Percentiles rank a stretch among this genome's conserved stretches.
phyloP scores from a whole-genome alignment of 148 eudicot genomes.

The Cornus suecica region DNA sequence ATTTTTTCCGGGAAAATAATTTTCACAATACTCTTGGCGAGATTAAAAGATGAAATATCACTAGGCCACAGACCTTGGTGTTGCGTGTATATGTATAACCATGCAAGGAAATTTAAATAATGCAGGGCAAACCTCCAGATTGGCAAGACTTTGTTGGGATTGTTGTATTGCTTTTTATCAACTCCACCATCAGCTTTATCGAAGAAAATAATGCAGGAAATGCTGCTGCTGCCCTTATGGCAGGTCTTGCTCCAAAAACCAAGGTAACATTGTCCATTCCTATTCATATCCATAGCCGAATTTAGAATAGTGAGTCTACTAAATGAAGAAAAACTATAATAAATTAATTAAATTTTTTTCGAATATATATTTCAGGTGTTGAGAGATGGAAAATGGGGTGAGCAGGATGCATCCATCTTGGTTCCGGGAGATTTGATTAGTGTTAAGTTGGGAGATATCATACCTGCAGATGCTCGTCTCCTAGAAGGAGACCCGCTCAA shows the following conservation, averaged over 20 bases:
- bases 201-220: slow-evolving; percentile 75
- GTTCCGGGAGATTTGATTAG: slow-evolving; percentile 80
- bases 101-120: background rate
- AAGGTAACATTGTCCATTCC: slow-evolving; percentile 27
- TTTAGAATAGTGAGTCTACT: background rate
- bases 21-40: no score
- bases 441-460: slow-evolving; percentile 73
- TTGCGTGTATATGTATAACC: background rate
- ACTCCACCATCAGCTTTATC: slow-evolving; percentile 73
- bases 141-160: slow-evolving; percentile 83
- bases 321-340: background rate
- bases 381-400: slow-evolving; percentile 73
- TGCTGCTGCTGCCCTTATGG: slow-evolving; percentile 83
- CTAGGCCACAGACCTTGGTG: no score
- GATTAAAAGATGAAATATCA: no score
- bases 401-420: slow-evolving; percentile 58
- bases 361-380: slow-evolving; percentile 33
- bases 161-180: slow-evolving; percentile 55
- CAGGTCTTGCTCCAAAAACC: slow-evolving; percentile 65
- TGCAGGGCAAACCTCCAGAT: slow-evolving; percentile 66
- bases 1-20: no score
- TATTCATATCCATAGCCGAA: background rate
- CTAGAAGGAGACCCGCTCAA: slow-evolving; percentile 73
- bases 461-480: slow-evolving; percentile 85
- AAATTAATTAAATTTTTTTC: background rate